These are phyloP conservation scores for Extremus antarcticus DNA, from an alignment of 495 filamentous ascomycete genomes.

Conservation along the genomic window DNA sequence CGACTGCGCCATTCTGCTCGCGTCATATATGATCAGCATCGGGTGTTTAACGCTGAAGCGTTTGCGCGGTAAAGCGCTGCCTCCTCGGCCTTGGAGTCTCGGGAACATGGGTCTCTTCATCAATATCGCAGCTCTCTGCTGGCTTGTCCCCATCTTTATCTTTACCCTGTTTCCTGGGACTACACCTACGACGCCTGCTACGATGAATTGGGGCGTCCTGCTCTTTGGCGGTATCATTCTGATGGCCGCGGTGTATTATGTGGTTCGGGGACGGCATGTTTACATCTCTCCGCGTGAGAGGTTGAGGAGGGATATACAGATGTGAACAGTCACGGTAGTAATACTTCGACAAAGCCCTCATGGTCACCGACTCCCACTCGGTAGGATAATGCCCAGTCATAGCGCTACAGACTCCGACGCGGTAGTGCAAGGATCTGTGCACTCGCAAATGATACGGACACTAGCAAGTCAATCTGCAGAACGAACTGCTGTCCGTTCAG, in stretches of 20 bases:
- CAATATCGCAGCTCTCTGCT: slow-evolving; percentile 3
- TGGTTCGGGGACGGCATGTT: background rate
- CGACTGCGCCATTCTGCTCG: background rate
- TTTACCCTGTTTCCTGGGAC: background rate
- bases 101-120: slow-evolving; percentile 2
- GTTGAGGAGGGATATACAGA: background rate
- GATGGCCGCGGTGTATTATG: background rate
- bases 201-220: slow-evolving; percentile 14
- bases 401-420: too few species aligned
- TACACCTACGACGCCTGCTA: background rate
- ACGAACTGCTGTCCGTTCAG: too few species aligned
- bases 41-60: slow-evolving; percentile 2
- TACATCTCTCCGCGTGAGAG: background rate
- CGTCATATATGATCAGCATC: slow-evolving; percentile 5
- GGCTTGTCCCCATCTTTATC: background rate
- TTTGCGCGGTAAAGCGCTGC: slow-evolving; percentile 2
- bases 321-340: background rate
- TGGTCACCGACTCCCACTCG: too few species aligned
- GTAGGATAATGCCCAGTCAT: too few species aligned
- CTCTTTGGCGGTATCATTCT: slow-evolving; percentile 7
- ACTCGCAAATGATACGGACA: too few species aligned
- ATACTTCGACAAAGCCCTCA: too few species aligned
- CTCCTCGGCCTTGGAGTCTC: slow-evolving; percentile 8
- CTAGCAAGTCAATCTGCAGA: too few species aligned
- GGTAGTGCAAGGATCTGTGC: too few species aligned